phyloP scores from a whole-genome alignment of 176 grass and related monocot genomes.

The Lolium perenne region DNA sequence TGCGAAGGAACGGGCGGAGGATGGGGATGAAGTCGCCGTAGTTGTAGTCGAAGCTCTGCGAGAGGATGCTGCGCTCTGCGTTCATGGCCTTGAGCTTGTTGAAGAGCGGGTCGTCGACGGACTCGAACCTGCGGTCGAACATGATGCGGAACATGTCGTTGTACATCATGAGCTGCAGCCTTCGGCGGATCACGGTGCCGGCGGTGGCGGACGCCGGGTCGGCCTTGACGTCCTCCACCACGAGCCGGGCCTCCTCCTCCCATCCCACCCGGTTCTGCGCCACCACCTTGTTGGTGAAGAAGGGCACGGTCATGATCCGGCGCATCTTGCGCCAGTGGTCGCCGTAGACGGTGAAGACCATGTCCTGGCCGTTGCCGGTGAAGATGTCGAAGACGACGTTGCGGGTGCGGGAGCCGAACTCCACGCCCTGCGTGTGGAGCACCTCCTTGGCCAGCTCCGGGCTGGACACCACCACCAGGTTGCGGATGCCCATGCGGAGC shows the following conservation, averaged over 20 bases:
- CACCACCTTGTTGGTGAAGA: conserved; percentile 92
- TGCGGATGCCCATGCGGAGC: conserved; percentile 89
- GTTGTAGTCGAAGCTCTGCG: conserved; percentile 98
- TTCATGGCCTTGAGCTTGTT: conserved; percentile 87
- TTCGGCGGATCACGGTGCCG: conserved; percentile 63
- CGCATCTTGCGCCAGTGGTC: conserved; percentile 98
- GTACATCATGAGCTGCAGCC: conserved; percentile 98
- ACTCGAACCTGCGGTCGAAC: conserved; percentile 83
- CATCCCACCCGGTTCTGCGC: background rate
- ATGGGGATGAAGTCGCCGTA: conserved; percentile 98
- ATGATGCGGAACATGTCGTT: conserved; percentile 99
- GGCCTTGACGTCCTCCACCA: conserved; percentile 71
- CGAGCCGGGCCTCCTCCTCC: conserved; percentile 37
- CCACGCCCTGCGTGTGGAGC: conserved; percentile 92
- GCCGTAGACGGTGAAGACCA: conserved; percentile 92
- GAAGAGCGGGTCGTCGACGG: conserved; percentile 70
- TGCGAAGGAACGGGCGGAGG: conserved; percentile 75
- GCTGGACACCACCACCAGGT: conserved; percentile 85
- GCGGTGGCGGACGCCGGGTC: conserved; percentile 47
- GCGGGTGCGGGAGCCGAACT: conserved; percentile 96
- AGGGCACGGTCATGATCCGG: conserved; percentile 86
- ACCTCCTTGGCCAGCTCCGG: conserved; percentile 89
- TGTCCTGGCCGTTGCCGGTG: conserved; percentile 84
- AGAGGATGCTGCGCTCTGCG: conserved; percentile 75
- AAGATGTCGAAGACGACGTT: conserved; percentile 99